Conservation (phyloP, 2,329 filamentous ascomycete species). For the Dactylonectria estremocensis region DNA sequence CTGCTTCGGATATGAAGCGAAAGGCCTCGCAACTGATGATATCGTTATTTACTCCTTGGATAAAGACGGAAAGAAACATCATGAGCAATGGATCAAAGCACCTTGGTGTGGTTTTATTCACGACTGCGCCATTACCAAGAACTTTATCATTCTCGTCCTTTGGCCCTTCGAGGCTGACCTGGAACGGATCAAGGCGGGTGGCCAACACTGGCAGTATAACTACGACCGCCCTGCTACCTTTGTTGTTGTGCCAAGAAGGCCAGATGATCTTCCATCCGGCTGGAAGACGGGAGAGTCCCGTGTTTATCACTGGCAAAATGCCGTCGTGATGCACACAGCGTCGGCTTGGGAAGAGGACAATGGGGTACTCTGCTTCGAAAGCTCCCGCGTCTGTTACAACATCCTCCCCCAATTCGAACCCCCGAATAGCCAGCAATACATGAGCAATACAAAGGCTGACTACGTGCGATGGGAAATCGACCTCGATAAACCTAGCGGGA, state of each 20-base stretch:
- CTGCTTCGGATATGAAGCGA: conserved; percentile 30
- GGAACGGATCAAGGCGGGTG: conserved; percentile 13
- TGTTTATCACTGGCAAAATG: conserved; percentile 27
- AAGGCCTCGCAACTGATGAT: conserved; percentile 26
- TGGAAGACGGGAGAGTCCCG: conserved; percentile 28
- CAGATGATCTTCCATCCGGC: not conserved
- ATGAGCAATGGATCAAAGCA: conserved; percentile 35
- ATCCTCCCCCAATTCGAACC: conserved; percentile 28
- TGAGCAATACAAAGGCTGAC: conserved; percentile 23
- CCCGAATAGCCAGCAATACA: not conserved
- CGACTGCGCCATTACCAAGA: conserved; percentile 25
- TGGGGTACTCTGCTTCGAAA: conserved; percentile 29
- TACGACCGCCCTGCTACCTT: conserved; percentile 18
- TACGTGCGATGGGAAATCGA: conserved; percentile 36
- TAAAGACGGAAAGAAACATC: not conserved
- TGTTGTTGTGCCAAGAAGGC: conserved; percentile 14
- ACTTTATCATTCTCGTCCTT: conserved; percentile 22
- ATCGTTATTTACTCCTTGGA: conserved; percentile 25
- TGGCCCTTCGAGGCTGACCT: conserved; percentile 27
- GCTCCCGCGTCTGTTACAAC: conserved; percentile 29
- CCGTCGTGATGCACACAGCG: conserved; percentile 26
- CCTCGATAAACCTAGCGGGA: conserved; percentile 3
- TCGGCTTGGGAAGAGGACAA: conserved; percentile 27
- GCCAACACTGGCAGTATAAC: conserved; percentile 30
- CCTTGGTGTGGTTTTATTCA: conserved; percentile 25